A percentile compares a stretch with the other conserved stretches of the same genome.
phyloP scores from a whole-genome alignment of 2,329 filamentous ascomycete species.

The Nannizzia gypsea region DNA sequence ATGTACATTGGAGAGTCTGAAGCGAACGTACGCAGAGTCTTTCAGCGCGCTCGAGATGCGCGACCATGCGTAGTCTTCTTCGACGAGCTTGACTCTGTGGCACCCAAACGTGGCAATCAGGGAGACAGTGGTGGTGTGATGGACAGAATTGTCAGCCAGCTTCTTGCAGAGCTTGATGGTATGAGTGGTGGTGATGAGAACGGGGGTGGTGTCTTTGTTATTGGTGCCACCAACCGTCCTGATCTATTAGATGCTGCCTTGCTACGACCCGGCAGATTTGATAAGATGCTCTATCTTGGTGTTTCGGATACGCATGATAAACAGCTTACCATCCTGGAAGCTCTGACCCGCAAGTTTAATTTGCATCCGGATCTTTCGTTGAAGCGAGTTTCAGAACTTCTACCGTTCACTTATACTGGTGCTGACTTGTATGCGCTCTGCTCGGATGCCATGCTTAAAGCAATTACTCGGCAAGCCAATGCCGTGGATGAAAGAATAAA shows the following conservation, averaged over 20 bases:
- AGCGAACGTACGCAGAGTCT: conserved; percentile 98
- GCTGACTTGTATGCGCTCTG: conserved; percentile 95
- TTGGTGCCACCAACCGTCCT: conserved; percentile 95
- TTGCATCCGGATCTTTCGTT: conserved; percentile 71
- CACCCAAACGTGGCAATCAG: conserved; percentile 93
- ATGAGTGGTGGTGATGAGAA: conserved; percentile 95
- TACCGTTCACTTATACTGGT: conserved; percentile 94
- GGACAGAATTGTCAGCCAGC: conserved; percentile 98
- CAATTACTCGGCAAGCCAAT: conserved; percentile 79
- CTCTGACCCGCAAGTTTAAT: conserved; percentile 86
- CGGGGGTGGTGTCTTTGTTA: conserved; percentile 99
- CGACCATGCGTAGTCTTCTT: conserved; percentile 98
- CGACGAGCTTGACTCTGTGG: conserved; percentile 96
- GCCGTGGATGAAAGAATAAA: conserved; percentile 74
- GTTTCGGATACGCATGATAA: conserved; percentile 96
- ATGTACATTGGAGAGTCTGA: conserved; percentile 99
- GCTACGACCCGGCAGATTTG: conserved; percentile 95
- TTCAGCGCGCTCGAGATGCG: conserved; percentile 96
- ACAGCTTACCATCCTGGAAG: conserved; percentile 86
- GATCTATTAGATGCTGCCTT: conserved; percentile 97
- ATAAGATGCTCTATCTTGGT: conserved; percentile 93
- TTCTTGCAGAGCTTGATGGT: conserved; percentile 89
- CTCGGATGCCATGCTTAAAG: conserved; percentile 97
- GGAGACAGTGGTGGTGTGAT: conserved; percentile 96
- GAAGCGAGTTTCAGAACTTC: conserved; percentile 55